Conservation (phyloP, 2,329 filamentous ascomycete genomes). For the Lizonia empirigonia region DNA sequence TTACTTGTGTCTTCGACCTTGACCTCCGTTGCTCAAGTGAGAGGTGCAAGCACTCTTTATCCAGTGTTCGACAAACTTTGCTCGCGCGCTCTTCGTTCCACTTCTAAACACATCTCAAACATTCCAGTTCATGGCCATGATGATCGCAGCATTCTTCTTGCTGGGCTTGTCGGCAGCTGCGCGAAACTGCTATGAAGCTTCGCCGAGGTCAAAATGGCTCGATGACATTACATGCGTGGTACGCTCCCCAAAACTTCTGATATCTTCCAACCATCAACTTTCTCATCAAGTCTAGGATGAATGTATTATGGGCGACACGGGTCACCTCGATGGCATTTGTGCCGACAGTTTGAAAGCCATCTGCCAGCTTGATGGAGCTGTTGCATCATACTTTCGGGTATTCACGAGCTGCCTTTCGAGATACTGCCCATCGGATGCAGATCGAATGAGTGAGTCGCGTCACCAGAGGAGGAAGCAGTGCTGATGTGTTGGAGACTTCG, state of each 20-base stretch:
- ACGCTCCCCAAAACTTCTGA: not conserved
- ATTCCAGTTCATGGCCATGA: not conserved
- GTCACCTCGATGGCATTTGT: constrained; percentile 1
- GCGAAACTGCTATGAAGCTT: not conserved
- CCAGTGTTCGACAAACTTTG: no score
- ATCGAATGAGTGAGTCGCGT: not conserved
- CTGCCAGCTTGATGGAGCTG: constrained; percentile 1
- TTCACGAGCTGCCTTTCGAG: not conserved
- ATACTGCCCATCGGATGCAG: not conserved
- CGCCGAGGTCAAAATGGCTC: not conserved
- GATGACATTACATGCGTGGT: not conserved
- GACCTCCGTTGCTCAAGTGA: not conserved
- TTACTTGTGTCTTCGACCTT: not conserved
- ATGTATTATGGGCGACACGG: not conserved
- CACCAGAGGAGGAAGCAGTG: not conserved
- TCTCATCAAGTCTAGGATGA: not conserved
- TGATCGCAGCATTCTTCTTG: not conserved
- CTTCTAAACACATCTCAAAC: not conserved
- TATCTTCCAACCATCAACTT: no score
- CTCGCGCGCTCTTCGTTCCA: no score
- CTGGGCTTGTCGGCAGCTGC: not conserved
- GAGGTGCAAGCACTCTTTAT: not conserved
- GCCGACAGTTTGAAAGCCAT: constrained; percentile 5
- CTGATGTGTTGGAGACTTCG: not conserved
- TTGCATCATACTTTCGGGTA: not conserved